Evolutionary conservation across 441 rosid genomes (phyloP).

Genomic region (Corymbia calophylla): DNA sequence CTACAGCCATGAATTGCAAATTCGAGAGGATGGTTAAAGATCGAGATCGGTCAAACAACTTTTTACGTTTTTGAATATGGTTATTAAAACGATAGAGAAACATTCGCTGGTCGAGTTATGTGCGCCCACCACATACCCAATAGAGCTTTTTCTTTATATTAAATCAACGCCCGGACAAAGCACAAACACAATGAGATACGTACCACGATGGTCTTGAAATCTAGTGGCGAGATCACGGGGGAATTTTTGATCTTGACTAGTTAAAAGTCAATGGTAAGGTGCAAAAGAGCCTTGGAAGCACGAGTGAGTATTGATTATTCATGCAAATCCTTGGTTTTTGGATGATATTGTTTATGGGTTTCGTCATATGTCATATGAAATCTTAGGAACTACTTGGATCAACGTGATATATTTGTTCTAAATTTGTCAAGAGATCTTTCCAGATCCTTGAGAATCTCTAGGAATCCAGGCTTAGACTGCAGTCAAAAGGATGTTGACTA

Average conservation of each 20-base stretch:
- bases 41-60: background rate
- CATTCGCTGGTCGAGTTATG: background rate
- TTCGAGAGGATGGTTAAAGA: background rate
- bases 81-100: background rate
- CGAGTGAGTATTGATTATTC: background rate
- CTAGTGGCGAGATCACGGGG: background rate
- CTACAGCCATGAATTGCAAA: background rate
- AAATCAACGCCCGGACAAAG: background rate
- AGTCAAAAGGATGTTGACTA: background rate
- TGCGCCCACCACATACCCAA: no score
- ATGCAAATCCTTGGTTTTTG: background rate
- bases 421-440: background rate
- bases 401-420: background rate
- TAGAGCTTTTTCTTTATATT: background rate
- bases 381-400: background rate
- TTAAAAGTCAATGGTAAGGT: background rate
- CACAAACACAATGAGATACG: background rate
- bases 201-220: fast-evolving
- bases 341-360: background rate
- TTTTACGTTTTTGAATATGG: fast-evolving
- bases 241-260: background rate
- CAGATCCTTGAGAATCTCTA: background rate
- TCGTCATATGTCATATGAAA: background rate
- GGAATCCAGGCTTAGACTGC: background rate
- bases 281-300: background rate